Percentiles rank a stretch among this genome's conserved stretches.
phyloP scores from a whole-genome alignment of 1,284 basidiomycete genomes.

The Athelia sp. region DNA sequence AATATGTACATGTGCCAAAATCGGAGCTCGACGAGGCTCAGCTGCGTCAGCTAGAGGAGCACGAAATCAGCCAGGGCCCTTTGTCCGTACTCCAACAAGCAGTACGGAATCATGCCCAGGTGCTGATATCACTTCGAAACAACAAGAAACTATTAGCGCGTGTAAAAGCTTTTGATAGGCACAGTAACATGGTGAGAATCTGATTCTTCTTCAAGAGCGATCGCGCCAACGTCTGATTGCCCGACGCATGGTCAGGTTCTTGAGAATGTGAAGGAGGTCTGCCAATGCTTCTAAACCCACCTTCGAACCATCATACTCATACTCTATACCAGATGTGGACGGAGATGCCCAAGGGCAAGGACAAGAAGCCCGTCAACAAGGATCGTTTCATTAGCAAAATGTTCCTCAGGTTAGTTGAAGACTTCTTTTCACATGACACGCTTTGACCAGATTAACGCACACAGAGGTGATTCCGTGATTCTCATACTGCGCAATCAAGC shows the following conservation, averaged over 20 bases:
- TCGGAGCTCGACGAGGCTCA: constrained; percentile 98
- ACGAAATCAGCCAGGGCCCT: constrained; percentile 95
- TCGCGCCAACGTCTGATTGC: constrained; percentile 12
- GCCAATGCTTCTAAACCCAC: constrained; percentile 16
- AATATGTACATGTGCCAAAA: constrained; percentile 95
- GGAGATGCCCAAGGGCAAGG: constrained; percentile 96
- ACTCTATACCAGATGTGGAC: constrained; percentile 88
- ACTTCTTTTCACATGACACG: constrained; percentile 8
- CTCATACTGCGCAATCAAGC: constrained; percentile 90
- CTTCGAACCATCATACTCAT: neutral
- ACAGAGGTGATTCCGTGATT: constrained; percentile 91
- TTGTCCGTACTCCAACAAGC: constrained; percentile 97
- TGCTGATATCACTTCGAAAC: constrained; percentile 95
- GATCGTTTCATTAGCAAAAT: constrained; percentile 99
- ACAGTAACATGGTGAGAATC: constrained; percentile 90
- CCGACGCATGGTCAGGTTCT: constrained; percentile 55
- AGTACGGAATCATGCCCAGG: constrained; percentile 96
- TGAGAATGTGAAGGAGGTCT: constrained; percentile 94
- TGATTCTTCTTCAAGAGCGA: constrained; percentile 2
- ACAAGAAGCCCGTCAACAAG: constrained; percentile 98
- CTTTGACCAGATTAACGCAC: constrained; percentile 14
- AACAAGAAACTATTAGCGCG: constrained; percentile 98
- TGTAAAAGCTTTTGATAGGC: constrained; percentile 98
- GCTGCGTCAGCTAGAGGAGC: constrained; percentile 92
- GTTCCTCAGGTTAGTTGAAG: constrained; percentile 69